phyloP scores from a whole-genome alignment of 129 eudicot genomes.

The Pseudognaphalium luteoalbum region DNA sequence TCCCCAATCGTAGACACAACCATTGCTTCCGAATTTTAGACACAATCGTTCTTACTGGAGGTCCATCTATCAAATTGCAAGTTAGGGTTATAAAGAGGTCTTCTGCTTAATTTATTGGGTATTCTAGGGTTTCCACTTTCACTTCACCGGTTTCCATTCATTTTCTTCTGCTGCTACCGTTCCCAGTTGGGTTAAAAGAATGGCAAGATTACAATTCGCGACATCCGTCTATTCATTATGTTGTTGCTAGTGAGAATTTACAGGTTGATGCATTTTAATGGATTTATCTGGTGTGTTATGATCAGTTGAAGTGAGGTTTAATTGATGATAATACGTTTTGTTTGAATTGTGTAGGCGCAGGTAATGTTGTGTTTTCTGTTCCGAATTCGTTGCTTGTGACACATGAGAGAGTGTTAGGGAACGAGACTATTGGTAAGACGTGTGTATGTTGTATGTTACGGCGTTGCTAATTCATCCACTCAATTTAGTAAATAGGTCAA shows the following conservation, averaged over 20 bases:
- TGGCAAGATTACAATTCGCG: conserved; percentile 51
- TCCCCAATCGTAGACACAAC: too few relatives aligned
- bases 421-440: conserved; percentile 74
- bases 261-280: conserved; percentile 42
- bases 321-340: background rate
- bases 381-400: conserved; percentile 82
- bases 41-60: too few relatives aligned
- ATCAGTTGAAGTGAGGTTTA: background rate
- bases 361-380: conserved; percentile 82
- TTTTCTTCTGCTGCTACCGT: too few relatives aligned
- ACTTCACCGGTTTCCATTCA: too few relatives aligned
- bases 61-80: too few relatives aligned
- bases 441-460: conserved; percentile 16
- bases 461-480: background rate
- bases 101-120: too few relatives aligned
- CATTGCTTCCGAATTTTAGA: too few relatives aligned
- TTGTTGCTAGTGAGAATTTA: conserved; percentile 90
- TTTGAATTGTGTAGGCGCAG: conserved; percentile 45
- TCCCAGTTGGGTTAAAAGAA: conserved; percentile 54
- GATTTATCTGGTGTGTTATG: background rate
- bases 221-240: conserved; percentile 67
- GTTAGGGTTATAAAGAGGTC: too few relatives aligned
- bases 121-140: too few relatives aligned
- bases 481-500: background rate
- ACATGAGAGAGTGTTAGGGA: conserved; percentile 91